These are phyloP conservation scores for Pleurotus cornucopiae DNA, from an alignment of 768 basidiomycete species.

Conservation along the genomic window DNA sequence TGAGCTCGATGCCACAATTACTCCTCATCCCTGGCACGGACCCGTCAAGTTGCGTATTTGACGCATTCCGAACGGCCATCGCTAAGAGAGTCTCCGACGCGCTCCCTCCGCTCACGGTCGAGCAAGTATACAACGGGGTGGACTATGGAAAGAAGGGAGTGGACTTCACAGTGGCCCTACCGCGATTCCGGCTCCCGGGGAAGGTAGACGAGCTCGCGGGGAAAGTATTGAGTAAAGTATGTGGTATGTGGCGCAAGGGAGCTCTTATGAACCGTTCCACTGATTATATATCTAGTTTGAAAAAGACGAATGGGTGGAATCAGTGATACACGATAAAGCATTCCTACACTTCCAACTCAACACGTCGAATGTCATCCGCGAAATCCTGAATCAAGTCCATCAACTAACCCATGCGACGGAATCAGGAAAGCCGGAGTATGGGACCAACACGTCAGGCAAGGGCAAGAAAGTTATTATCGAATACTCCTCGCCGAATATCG, in stretches of 20 bases:
- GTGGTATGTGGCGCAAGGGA: slow-evolving; percentile 3
- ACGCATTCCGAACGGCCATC: slow-evolving; percentile 79
- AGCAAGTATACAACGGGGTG: slow-evolving; percentile 80
- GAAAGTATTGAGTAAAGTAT: slow-evolving; percentile 61
- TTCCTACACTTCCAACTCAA: slow-evolving; percentile 83
- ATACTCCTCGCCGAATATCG: slow-evolving; percentile 96
- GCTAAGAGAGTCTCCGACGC: slow-evolving; percentile 67
- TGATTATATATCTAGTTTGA: slow-evolving; percentile 56
- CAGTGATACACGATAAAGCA: slow-evolving; percentile 63
- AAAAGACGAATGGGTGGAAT: slow-evolving; percentile 74
- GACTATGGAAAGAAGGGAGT: slow-evolving; percentile 92
- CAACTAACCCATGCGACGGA: slow-evolving; percentile 60
- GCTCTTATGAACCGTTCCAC: background rate
- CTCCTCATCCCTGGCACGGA: slow-evolving; percentile 43
- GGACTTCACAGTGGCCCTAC: slow-evolving; percentile 88
- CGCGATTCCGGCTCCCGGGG: slow-evolving; percentile 83
- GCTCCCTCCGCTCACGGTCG: slow-evolving; percentile 59
- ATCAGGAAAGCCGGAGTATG: slow-evolving; percentile 67
- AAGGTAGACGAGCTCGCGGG: slow-evolving; percentile 77
- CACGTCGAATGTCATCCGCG: slow-evolving; percentile 56
- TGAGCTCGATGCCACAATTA: slow-evolving; percentile 26
- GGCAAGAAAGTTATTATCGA: slow-evolving; percentile 88
- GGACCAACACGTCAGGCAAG: slow-evolving; percentile 69
- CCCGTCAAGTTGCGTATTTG: slow-evolving; percentile 62
- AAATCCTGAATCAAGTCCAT: slow-evolving; percentile 72